Evolutionary conservation across 305 asterid species (phyloP).

Genomic region (Fraxinus floribunda): DNA sequence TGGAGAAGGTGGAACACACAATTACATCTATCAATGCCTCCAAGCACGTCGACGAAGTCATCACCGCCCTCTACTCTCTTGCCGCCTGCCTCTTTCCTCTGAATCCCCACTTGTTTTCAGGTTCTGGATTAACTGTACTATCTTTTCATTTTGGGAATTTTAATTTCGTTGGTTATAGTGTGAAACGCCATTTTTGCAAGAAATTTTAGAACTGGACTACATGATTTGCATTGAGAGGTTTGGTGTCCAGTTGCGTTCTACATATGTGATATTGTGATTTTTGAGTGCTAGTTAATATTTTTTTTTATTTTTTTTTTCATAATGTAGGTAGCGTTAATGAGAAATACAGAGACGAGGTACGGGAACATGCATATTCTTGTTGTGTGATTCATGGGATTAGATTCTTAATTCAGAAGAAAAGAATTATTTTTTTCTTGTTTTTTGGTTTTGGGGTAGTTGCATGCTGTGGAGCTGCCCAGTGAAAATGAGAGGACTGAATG

Average conservation of each 20-base stretch:
- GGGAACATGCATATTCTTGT: not conserved
- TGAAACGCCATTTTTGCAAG: not conserved
- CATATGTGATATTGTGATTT: not conserved
- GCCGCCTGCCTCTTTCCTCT: slow-evolving; percentile 65
- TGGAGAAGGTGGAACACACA: slow-evolving; percentile 60
- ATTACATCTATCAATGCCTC: slow-evolving; percentile 51
- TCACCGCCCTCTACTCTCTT: slow-evolving; percentile 68
- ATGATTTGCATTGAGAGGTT: not conserved
- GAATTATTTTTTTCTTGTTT: not conserved
- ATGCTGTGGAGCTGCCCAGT: slow-evolving; percentile 37
- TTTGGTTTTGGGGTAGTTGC: slow-evolving; percentile 38
- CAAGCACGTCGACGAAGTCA: slow-evolving; percentile 64
- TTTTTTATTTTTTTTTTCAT: not conserved
- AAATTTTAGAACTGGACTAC: not conserved
- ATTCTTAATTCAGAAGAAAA: not conserved
- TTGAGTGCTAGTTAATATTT: not conserved
- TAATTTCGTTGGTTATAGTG: not conserved
- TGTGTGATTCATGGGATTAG: not conserved
- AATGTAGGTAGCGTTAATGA: slow-evolving; percentile 57
- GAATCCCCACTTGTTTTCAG: slow-evolving; percentile 45
- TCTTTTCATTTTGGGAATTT: not conserved
- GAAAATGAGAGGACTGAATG: slow-evolving; percentile 57
- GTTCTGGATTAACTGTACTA: slow-evolving; percentile 26
- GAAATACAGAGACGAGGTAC: slow-evolving; percentile 60
- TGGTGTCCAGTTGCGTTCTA: not conserved